A percentile compares a stretch with the other conserved stretches of the same genome.
phyloP scores from a whole-genome alignment of 129 eudicot species.

The Erigeron canadensis region DNA sequence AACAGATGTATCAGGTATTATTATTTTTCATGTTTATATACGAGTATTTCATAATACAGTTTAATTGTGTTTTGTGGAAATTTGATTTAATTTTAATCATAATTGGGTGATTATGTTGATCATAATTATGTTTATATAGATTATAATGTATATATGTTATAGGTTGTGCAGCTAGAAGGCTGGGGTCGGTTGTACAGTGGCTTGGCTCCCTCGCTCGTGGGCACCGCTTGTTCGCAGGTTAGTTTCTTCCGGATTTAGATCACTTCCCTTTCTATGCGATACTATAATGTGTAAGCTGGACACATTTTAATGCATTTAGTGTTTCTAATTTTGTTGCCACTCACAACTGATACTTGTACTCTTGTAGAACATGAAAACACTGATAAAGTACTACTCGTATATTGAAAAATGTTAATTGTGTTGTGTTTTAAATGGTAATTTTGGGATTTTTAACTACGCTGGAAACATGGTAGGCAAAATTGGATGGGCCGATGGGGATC shows the following conservation, averaged over 20 bases:
- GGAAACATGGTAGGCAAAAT: neutral
- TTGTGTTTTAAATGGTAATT: neutral
- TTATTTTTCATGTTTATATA: neutral
- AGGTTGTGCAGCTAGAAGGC: conserved; percentile 92
- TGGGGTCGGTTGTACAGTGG: conserved; percentile 87
- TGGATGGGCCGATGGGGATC: neutral
- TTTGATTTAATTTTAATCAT: too few relatives aligned
- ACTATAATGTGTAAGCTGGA: neutral
- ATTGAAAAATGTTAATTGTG: neutral
- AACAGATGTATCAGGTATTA: conserved; percentile 54
- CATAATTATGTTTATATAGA: neutral
- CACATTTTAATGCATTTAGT: too few relatives aligned
- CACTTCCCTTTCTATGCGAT: neutral
- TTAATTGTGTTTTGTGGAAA: neutral
- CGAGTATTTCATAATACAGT: neutral
- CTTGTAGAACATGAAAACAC: too few relatives aligned
- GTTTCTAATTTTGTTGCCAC: too few relatives aligned
- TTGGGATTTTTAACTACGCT: too few relatives aligned
- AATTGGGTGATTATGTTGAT: conserved; percentile 22
- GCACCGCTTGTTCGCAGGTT: conserved; percentile 95
- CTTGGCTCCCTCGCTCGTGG: conserved; percentile 77
- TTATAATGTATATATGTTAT: neutral
- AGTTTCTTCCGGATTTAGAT: conserved; percentile 19
- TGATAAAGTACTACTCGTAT: neutral
- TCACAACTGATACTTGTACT: too few relatives aligned